Conservation (phyloP, 73 alveolate species). For the Loxodes magnus region DNA sequence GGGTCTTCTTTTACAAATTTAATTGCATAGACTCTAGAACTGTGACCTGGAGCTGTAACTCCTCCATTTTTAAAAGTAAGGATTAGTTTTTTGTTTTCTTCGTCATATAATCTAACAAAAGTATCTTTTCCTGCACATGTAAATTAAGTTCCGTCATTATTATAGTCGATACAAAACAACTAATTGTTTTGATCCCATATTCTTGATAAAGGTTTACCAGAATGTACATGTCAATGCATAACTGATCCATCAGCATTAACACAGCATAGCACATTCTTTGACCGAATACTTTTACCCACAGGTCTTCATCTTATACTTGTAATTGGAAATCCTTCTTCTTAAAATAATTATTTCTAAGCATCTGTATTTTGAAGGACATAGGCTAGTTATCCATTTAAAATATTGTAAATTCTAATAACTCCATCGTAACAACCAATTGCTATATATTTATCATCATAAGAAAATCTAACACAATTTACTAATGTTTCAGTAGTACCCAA, state of each 20-base stretch:
- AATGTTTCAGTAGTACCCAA: constrained; percentile 50
- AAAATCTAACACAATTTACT: constrained; percentile 67
- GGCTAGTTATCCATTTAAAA: constrained; percentile 46
- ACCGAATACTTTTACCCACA: constrained; percentile 51
- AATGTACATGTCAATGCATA: constrained; percentile 87
- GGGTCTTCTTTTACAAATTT: constrained; percentile 31
- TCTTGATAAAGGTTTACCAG: constrained; percentile 86
- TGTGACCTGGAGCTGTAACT: constrained; percentile 50
- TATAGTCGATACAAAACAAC: constrained; percentile 85
- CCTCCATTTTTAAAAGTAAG: constrained; percentile 32
- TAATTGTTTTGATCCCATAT: constrained; percentile 77
- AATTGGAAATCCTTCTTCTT: constrained; percentile 35
- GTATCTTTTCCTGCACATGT: constrained; percentile 44
- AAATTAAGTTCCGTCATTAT: constrained; percentile 74
- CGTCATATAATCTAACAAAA: constrained; percentile 38
- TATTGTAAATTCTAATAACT: constrained; percentile 61
- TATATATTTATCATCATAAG: constrained; percentile 63
- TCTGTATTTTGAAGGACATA: constrained; percentile 12
- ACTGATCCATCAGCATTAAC: constrained; percentile 90
- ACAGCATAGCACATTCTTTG: constrained; percentile 77
- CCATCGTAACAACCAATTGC: constrained; percentile 79
- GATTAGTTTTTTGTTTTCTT: constrained; percentile 29
- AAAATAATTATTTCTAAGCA: neutral
- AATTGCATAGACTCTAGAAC: constrained; percentile 64
- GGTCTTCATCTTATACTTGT: constrained; percentile 84